These are phyloP conservation scores for Lactarius deliciosus DNA, from an alignment of 768 basidiomycete species.

Conservation along the genomic window DNA sequence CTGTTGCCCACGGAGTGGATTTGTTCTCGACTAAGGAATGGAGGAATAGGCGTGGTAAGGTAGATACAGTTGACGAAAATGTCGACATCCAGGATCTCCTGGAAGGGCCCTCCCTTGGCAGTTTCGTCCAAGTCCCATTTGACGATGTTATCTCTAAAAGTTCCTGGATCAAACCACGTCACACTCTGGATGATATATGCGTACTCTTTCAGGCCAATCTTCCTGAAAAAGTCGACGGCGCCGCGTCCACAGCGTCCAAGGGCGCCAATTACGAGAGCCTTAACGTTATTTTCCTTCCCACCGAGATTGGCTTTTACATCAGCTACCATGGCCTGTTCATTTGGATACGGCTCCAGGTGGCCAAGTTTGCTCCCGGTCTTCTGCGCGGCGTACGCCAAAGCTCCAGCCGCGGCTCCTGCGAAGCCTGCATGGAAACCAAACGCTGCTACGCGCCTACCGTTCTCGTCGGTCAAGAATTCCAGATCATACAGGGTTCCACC, in stretches of 20 bases:
- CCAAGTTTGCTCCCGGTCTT: slow-evolving; percentile 61
- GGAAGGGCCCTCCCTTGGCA: slow-evolving; percentile 93
- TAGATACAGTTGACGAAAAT: slow-evolving; percentile 99
- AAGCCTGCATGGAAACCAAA: slow-evolving; percentile 99
- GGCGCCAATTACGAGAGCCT: slow-evolving; percentile 93
- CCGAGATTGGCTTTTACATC: slow-evolving; percentile 66
- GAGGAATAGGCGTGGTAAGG: slow-evolving; percentile 78
- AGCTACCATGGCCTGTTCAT: slow-evolving; percentile 81
- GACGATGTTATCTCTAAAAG: slow-evolving; percentile 77
- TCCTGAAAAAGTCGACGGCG: slow-evolving; percentile 92
- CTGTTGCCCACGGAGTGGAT: slow-evolving; percentile 68
- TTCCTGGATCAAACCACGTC: slow-evolving; percentile 1
- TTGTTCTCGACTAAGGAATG: slow-evolving; percentile 73
- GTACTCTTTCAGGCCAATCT: slow-evolving; percentile 92
- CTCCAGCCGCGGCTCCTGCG: slow-evolving; percentile 93
- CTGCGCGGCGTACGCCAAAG: slow-evolving; percentile 73
- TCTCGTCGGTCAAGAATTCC: slow-evolving; percentile 87
- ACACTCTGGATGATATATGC: slow-evolving; percentile 36
- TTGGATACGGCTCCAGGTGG: slow-evolving; percentile 72
- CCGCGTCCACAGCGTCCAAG: slow-evolving; percentile 93
- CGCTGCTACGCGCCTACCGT: slow-evolving; percentile 89
- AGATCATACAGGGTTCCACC: slow-evolving; percentile 89
- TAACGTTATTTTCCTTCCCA: slow-evolving; percentile 68
- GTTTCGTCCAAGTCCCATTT: slow-evolving; percentile 99
- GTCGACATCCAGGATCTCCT: slow-evolving; percentile 94